Percentiles rank a stretch among this genome's conserved stretches.
Conservation (phyloP, 352 stramenopile genomes). For the Phytopythium chamaehyphon region DNA sequence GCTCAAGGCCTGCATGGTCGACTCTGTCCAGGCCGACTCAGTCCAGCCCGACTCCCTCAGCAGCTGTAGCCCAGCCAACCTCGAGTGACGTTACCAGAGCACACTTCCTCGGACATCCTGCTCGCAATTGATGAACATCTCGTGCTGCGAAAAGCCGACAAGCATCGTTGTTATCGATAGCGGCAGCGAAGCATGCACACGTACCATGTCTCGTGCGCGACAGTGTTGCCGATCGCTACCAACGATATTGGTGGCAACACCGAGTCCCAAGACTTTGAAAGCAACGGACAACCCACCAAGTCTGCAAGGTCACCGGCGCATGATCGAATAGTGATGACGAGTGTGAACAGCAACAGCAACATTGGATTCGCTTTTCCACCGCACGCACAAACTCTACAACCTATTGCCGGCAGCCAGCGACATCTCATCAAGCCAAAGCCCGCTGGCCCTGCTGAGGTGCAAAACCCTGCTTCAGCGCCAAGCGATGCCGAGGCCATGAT, state of each 20-base stretch:
- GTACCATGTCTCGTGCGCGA: conserved; percentile 2
- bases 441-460: too few relatives aligned
- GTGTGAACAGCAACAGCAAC: background rate
- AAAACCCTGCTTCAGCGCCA: too few relatives aligned
- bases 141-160: too few relatives aligned
- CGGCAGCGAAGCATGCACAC: conserved; percentile 2
- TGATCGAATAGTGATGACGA: background rate
- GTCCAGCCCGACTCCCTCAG: too few relatives aligned
- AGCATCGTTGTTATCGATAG: too few relatives aligned
- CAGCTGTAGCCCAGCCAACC: too few relatives aligned
- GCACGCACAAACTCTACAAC: background rate
- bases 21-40: too few relatives aligned
- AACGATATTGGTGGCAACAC: background rate
- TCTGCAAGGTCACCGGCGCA: background rate
- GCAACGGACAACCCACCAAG: background rate
- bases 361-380: background rate
- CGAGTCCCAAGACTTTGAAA: background rate
- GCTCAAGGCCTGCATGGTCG: too few relatives aligned
- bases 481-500: too few relatives aligned
- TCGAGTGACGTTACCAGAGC: too few relatives aligned
- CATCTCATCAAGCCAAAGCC: background rate
- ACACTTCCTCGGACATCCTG: too few relatives aligned
- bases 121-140: background rate
- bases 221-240: conserved; percentile 5
- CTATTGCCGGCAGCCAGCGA: background rate